phyloP scores from a whole-genome alignment of 73 alveolate genomes.

The Paramecium tetraurelia region DNA sequence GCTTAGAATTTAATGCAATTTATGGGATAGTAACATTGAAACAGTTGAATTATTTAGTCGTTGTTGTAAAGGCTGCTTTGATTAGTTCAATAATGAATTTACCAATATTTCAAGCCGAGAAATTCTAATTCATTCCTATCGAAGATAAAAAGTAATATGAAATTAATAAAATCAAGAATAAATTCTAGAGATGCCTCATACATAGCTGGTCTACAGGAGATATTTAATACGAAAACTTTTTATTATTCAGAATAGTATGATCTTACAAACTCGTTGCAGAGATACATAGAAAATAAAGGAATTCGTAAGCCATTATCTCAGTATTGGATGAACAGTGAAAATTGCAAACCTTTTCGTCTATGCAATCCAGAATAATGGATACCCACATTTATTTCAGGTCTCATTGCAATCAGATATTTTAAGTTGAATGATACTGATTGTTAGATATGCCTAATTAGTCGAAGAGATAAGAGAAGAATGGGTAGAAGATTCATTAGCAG shows the following conservation, averaged over 20 bases:
- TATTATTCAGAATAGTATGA: slow-evolving; percentile 62
- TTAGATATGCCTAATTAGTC: slow-evolving; percentile 73
- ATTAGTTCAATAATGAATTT: slow-evolving; percentile 41
- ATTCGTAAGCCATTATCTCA: slow-evolving; percentile 34
- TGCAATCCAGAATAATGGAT: slow-evolving; percentile 56
- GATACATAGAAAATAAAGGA: slow-evolving; percentile 57
- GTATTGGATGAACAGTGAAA: slow-evolving; percentile 20
- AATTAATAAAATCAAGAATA: background rate
- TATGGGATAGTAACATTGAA: slow-evolving; percentile 46
- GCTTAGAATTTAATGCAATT: slow-evolving; percentile 23
- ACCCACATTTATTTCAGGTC: slow-evolving; percentile 56
- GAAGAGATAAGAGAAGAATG: slow-evolving; percentile 89
- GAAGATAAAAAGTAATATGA: background rate
- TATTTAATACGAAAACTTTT: slow-evolving; percentile 50
- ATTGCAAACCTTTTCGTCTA: background rate
- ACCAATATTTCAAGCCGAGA: slow-evolving; percentile 13
- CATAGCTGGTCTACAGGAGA: slow-evolving; percentile 28
- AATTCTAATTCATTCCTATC: slow-evolving; percentile 45
- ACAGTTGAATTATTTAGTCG: slow-evolving; percentile 40
- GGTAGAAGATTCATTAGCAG: slow-evolving; percentile 92
- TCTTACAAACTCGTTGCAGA: slow-evolving; percentile 55
- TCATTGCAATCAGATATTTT: slow-evolving; percentile 21
- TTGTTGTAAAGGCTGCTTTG: background rate
- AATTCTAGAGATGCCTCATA: slow-evolving; percentile 10
- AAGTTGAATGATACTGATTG: background rate